phyloP scores from a whole-genome alignment of 306 rosid genomes.

The Quercus alba region DNA sequence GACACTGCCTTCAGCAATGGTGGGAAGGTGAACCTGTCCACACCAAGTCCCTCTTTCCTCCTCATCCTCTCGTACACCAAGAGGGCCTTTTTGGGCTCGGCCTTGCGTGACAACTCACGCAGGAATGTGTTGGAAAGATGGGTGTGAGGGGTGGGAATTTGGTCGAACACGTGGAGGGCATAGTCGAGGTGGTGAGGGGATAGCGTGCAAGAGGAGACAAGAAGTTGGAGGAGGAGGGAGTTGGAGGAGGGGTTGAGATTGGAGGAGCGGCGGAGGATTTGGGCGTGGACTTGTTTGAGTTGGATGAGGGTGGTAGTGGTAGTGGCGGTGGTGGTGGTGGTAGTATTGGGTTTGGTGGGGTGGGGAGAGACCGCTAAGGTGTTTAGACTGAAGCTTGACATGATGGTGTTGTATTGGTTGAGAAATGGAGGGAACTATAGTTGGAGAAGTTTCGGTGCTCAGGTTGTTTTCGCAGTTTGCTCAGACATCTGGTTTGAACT shows the following conservation, averaged over 20 bases:
- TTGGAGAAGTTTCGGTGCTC: neutral
- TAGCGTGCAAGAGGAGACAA: slow-evolving; percentile 35
- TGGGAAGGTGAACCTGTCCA: slow-evolving; percentile 73
- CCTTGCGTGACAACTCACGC: slow-evolving; percentile 57
- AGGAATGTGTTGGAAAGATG: slow-evolving; percentile 60
- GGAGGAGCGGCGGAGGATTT: slow-evolving; percentile 56
- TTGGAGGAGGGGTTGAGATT: slow-evolving; percentile 23
- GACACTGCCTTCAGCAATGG: slow-evolving; percentile 66
- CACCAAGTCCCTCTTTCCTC: slow-evolving; percentile 21
- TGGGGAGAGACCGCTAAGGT: slow-evolving; percentile 26
- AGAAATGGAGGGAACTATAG: neutral
- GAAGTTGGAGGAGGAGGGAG: slow-evolving; percentile 46
- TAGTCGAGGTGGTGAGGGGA: slow-evolving; percentile 48
- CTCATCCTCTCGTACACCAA: slow-evolving; percentile 55
- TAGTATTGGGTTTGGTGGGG: slow-evolving; percentile 6
- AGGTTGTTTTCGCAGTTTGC: no score
- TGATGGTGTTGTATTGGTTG: slow-evolving; percentile 7
- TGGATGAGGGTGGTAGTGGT: slow-evolving; percentile 42
- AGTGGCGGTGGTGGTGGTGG: slow-evolving; percentile 22
- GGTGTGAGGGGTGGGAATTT: slow-evolving; percentile 41
- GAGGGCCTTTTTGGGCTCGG: slow-evolving; percentile 47
- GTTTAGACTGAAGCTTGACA: slow-evolving; percentile 24
- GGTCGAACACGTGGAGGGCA: slow-evolving; percentile 62
- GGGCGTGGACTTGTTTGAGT: slow-evolving; percentile 71
- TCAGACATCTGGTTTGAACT: neutral